Evolutionary conservation across 257 asterid species (phyloP), one percentile per base, ranked within the genome.

Genomic region (Linderniella brevidens): DNA sequence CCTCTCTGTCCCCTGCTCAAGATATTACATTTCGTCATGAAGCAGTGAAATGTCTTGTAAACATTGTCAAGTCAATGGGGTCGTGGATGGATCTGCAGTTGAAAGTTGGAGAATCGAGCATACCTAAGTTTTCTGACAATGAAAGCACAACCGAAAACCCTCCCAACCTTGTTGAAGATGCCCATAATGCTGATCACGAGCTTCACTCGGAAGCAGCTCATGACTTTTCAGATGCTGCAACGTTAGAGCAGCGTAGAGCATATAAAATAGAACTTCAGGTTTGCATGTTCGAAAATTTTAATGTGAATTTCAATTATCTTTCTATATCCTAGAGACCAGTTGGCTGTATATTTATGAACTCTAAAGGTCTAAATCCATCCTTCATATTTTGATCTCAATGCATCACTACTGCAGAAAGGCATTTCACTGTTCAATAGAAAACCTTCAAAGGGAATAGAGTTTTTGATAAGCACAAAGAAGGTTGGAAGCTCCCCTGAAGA

Each of bases 81-180:
- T 62, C 72, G 53, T 90, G 96, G 96, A 81, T 90, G 96, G 98
- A 90, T 76, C 94, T 76, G 54, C 94, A 90, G 70, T 76, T 90
- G 62, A 88, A 76, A 75, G 69, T 69, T 55, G 93, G 84, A 64
- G 97, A 87, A 36, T 25, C 52, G 19, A 62, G 63, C 68, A 68
- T 60, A 43, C 61, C 68, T n/a, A 73, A 65, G 62, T 41, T 51
- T 25, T 54, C 79, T 50, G 94, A 81, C 64, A 67, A 63, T 55
- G 98, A 80, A 54, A 71, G 64, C 52, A 48, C 46, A 55, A 52
- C 67, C 6, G 98, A 90, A 58, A 75, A 46, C 44, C n/a, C n/a
- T n/a, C 39, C 66, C 48, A 56, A 50, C 64, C 46, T 43, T 41
- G 40, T 57, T 32, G 98, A 90, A 25, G 98, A 85, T 41, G 64